Conservation (phyloP, 2,329 filamentous ascomycete genomes). For the Sporothrix brunneoviolacea region DNA sequence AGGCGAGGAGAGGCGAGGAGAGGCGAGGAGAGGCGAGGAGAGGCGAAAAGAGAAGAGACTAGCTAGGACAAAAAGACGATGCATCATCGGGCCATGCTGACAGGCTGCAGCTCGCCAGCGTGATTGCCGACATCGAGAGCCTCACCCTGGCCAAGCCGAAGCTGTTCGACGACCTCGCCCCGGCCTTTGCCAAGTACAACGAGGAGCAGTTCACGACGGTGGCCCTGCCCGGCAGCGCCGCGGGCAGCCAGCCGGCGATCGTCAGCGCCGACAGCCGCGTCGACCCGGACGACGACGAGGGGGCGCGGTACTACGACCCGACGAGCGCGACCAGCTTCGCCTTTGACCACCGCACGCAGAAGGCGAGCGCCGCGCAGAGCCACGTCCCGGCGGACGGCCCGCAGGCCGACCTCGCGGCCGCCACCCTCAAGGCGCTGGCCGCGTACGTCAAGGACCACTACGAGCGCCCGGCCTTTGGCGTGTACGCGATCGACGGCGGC, state of each 20-base stretch:
- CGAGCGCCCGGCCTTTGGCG: conserved; percentile 70
- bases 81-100: no score
- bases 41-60: neutral
- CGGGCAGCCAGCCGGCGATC: conserved; percentile 73
- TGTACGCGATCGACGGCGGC: conserved; percentile 73
- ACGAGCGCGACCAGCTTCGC: conserved; percentile 82
- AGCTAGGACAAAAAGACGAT: no score
- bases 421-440: conserved; percentile 69
- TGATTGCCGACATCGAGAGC: conserved; percentile 75
- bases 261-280: conserved; percentile 71
- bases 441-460: conserved; percentile 84
- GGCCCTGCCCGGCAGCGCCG: conserved; percentile 74
- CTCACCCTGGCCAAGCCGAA: conserved; percentile 65
- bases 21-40: neutral
- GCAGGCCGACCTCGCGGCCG: no score
- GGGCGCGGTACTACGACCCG: conserved; percentile 81
- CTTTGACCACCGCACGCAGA: conserved; percentile 78
- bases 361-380: conserved; percentile 76
- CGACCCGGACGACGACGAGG: conserved; percentile 60
- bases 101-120: conserved; percentile 11
- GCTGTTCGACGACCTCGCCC: conserved; percentile 64
- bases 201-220: conserved; percentile 86
- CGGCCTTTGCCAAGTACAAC: conserved; percentile 91
- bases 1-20: neutral
- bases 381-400: no score